Evolutionary conservation across 345 rosid genomes (phyloP).

Genomic region (Jatropha curcas): DNA sequence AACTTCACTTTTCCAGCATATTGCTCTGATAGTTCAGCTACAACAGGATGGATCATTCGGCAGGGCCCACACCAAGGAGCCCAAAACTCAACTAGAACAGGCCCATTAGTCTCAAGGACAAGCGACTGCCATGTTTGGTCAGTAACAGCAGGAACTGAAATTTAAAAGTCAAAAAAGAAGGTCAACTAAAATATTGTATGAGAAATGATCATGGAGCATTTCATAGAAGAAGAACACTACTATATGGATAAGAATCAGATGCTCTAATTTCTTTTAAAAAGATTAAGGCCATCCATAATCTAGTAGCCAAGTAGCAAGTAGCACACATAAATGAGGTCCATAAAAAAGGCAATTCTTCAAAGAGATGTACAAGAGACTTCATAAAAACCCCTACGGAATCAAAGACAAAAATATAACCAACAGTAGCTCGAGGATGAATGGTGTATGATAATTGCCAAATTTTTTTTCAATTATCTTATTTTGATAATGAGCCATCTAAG

Average conservation of each 20-base stretch:
- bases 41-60: constrained; percentile 62
- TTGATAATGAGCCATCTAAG: no score
- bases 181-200: constrained; percentile 12
- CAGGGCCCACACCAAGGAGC: constrained; percentile 94
- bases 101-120: constrained; percentile 53
- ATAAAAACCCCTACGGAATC: no score
- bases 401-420: not conserved
- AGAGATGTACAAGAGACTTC: no score
- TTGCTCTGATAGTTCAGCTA: constrained; percentile 56
- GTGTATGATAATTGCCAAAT: no score
- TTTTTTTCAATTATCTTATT: no score
- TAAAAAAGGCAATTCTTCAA: no score
- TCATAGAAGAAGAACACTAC: not conserved
- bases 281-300: not conserved
- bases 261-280: not conserved
- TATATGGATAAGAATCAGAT: no score
- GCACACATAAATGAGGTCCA: no score
- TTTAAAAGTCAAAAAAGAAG: constrained; percentile 11
- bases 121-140: constrained; percentile 65
- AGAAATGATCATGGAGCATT: not conserved
- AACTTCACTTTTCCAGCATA: constrained; percentile 70
- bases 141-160: constrained; percentile 29
- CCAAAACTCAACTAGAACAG: constrained; percentile 73
- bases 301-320: no score
- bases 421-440: no score